Evolutionary conservation across 2,329 filamentous ascomycete species (phyloP).

Genomic region (Cladosporium sp.): DNA sequence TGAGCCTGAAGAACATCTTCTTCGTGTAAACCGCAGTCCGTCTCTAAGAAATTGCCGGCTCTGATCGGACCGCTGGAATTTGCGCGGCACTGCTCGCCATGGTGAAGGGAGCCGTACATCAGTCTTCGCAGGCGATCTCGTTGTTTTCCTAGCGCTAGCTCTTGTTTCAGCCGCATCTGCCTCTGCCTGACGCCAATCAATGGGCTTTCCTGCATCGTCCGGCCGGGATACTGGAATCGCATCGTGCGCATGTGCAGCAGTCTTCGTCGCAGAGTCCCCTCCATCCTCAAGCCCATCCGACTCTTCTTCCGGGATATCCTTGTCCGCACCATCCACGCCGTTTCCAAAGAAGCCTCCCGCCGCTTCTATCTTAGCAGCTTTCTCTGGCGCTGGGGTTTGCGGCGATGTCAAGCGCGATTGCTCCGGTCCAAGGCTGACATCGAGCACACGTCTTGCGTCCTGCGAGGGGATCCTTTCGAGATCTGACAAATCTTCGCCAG

Average conservation of each 20-base stretch:
- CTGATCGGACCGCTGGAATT: slow-evolving; percentile 38
- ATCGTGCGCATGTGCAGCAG: slow-evolving; percentile 8
- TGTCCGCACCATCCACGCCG: slow-evolving; percentile 20
- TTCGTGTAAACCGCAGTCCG: slow-evolving; percentile 39
- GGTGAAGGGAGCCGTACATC: slow-evolving; percentile 44
- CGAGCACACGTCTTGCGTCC: slow-evolving; percentile 51
- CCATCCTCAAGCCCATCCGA: slow-evolving; percentile 20
- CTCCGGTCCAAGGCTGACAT: slow-evolving; percentile 58
- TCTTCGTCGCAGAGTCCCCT: slow-evolving; percentile 4
- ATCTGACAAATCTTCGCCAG: slow-evolving; percentile 42
- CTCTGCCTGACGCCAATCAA: neutral
- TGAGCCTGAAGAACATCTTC: slow-evolving; percentile 44
- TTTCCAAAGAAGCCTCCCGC: slow-evolving; percentile 48
- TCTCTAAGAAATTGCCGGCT: slow-evolving; percentile 42
- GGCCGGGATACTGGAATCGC: neutral
- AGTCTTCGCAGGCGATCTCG: slow-evolving; percentile 11
- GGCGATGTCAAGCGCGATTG: slow-evolving; percentile 59
- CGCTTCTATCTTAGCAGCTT: slow-evolving; percentile 56
- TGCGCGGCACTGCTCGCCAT: slow-evolving; percentile 43
- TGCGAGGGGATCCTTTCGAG: slow-evolving; percentile 35
- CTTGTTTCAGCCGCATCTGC: slow-evolving; percentile 2
- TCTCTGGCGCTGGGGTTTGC: slow-evolving; percentile 59
- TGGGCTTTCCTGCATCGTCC: slow-evolving; percentile 7
- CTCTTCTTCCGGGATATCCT: slow-evolving; percentile 20
- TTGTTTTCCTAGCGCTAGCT: neutral